Conservation (phyloP, 1,284 basidiomycete genomes). For the Xerocomus amazonicus region DNA sequence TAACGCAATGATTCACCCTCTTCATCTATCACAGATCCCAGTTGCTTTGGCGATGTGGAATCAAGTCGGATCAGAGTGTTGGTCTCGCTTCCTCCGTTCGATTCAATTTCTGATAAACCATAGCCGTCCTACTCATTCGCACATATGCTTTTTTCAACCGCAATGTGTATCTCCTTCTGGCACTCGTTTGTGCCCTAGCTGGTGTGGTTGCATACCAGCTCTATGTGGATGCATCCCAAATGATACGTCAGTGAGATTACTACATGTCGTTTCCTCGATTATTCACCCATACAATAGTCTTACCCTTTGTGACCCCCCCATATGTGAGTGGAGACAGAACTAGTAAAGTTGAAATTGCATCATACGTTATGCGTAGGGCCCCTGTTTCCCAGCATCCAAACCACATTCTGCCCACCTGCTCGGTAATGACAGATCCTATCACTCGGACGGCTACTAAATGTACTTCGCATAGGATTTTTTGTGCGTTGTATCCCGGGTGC, state of each 20-base stretch:
- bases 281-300: slow-evolving; percentile 41
- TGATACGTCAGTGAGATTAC: slow-evolving; percentile 53
- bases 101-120: slow-evolving; percentile 10
- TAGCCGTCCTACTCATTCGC: slow-evolving; percentile 72
- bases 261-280: slow-evolving; percentile 1
- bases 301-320: slow-evolving; percentile 62
- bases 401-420: slow-evolving; percentile 75
- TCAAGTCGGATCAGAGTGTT: slow-evolving; percentile 75
- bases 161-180: slow-evolving; percentile 59
- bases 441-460: slow-evolving; percentile 10
- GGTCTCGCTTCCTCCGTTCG: slow-evolving; percentile 17
- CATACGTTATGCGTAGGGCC: slow-evolving; percentile 42
- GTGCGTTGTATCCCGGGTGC: slow-evolving; percentile 38
- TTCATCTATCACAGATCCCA: slow-evolving; percentile 48
- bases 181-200: slow-evolving; percentile 57
- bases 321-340: slow-evolving; percentile 40
- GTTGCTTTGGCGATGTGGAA: slow-evolving; percentile 81
- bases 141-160: slow-evolving; percentile 83
- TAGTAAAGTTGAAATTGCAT: neutral
- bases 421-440: slow-evolving; percentile 41
- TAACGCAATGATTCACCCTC: slow-evolving; percentile 6
- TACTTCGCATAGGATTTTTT: slow-evolving; percentile 54
- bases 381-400: slow-evolving; percentile 73
- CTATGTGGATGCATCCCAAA: slow-evolving; percentile 70
- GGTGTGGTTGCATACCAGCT: slow-evolving; percentile 75